Evolutionary conservation across 257 asterid genomes (phyloP).

Genomic region (Capsicum pubescens): DNA sequence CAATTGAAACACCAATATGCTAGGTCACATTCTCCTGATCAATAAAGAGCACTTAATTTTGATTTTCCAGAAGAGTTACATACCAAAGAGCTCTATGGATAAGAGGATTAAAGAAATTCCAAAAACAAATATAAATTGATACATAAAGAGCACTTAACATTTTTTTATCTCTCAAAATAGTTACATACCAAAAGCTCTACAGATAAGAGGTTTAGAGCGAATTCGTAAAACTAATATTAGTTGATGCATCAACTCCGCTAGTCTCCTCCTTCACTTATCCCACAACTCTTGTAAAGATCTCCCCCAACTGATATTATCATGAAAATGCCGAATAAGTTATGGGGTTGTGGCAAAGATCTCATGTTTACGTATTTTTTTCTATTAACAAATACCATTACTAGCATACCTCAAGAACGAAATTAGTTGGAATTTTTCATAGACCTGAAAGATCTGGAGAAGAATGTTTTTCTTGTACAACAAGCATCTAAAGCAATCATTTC

Average conservation of each 20-base stretch:
- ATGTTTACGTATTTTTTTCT: not conserved
- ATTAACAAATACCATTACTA: not conserved
- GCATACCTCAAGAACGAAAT: conserved; percentile 77
- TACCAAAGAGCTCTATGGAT: too few relatives aligned
- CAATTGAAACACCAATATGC: too few relatives aligned
- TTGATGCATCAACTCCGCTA: conserved; percentile 33
- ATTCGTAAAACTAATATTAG: too few relatives aligned
- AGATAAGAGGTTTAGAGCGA: too few relatives aligned
- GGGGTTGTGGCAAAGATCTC: not conserved
- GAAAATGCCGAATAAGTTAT: not conserved
- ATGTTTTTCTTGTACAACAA: conserved; percentile 83
- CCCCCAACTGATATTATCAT: conserved; percentile 66
- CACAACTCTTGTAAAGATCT: conserved; percentile 77
- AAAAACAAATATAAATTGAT: too few relatives aligned
- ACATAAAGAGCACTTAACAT: too few relatives aligned
- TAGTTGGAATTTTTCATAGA: conserved; percentile 91
- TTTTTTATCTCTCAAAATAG: too few relatives aligned
- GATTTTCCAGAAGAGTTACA: too few relatives aligned
- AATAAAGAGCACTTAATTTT: too few relatives aligned
- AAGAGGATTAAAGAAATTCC: too few relatives aligned
- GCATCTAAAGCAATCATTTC: conserved; percentile 49
- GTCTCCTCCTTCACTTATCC: conserved; percentile 94
- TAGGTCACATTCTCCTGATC: too few relatives aligned
- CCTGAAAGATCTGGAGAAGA: conserved; percentile 53
- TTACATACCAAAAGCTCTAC: too few relatives aligned